Evolutionary conservation across 805 yeast species (phyloP), one percentile per base, ranked within the genome.

Genomic region (Isabelozyma heimii): DNA sequence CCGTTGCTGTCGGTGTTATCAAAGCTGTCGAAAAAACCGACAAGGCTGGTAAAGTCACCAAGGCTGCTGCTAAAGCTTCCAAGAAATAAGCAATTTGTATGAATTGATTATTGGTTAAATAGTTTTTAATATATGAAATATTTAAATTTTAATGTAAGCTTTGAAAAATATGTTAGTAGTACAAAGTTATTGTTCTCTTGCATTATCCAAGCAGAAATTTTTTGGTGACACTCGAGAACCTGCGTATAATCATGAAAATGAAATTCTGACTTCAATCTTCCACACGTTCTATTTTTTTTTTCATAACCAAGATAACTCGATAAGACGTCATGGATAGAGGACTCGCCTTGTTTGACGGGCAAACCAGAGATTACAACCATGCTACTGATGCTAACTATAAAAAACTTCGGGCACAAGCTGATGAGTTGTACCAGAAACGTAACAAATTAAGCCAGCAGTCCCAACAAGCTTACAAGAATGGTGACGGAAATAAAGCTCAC

Each of bases 1-100:
- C 97, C 68, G 97, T 91, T 70, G 97, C 97, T 75, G 97, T 91
- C 75, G 97, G 97, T 89, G 97, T 91, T 73, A 88, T 92, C 88
- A 92, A 92, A 86, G 62, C 75, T 56, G 77, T 72, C 52, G 77
- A 68, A 59, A 72, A 72, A 30, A 30, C 76, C 46, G 77, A 72
- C 67, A 72, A 72, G 69, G 76, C 76, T 52, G 77, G 76, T 69
- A 72, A 72, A 68, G 76, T 72, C 53, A 72, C 77, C 72, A 72
- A 72, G 69, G 76, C 77, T 62, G 77, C 77, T 58, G 67, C 58
- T 53, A 72, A 72, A 68, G 77, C 77, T 61, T 73, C 71, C 65
- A 72, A 72, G 70, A 72, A 72, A 66, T 72, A 72, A 72, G 61
- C 63, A 59, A 47, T 40, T 50, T 30, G 35, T 30, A 30, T 30